phyloP scores from a whole-genome alignment of 1,284 basidiomycete species.

The Ustilago hordei region DNA sequence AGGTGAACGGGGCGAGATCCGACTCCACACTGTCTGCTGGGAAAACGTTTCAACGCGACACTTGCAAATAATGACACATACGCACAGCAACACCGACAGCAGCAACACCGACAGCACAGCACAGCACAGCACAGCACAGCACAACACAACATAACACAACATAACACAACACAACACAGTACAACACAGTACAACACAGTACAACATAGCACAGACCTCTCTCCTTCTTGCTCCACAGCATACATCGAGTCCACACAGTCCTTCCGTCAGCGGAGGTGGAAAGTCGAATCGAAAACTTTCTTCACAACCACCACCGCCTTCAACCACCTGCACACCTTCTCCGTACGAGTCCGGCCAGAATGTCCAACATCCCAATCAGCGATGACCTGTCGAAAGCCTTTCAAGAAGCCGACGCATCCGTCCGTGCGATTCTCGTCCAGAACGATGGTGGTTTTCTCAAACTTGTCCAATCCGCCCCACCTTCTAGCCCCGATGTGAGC shows the following conservation, averaged over 20 bases:
- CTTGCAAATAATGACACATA: not conserved
- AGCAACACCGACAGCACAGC: not conserved
- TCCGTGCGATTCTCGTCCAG: slow-evolving; percentile 58
- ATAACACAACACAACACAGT: no score
- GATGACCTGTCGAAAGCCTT: slow-evolving; percentile 45
- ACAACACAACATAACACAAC: not conserved
- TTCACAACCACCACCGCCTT: not conserved
- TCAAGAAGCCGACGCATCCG: slow-evolving; percentile 29
- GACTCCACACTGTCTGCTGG: slow-evolving; percentile 16
- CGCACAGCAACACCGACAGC: not conserved
- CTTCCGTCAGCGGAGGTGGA: not conserved
- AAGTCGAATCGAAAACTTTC: not conserved
- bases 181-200: not conserved
- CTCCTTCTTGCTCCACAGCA: not conserved
- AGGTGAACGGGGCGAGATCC: slow-evolving; percentile 6
- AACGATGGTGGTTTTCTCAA: slow-evolving; percentile 54
- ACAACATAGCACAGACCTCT: not conserved
- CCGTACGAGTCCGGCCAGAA: slow-evolving; percentile 3
- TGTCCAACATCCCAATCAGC: slow-evolving; percentile 51
- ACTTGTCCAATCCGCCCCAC: slow-evolving; percentile 34
- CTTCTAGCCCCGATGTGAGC: slow-evolving; percentile 28
- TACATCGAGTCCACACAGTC: not conserved
- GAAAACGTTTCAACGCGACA: not conserved
- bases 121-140: not conserved
- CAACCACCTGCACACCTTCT: not conserved